Conservation (phyloP, 306 rosid species). For the Cajanus cajan region DNA sequence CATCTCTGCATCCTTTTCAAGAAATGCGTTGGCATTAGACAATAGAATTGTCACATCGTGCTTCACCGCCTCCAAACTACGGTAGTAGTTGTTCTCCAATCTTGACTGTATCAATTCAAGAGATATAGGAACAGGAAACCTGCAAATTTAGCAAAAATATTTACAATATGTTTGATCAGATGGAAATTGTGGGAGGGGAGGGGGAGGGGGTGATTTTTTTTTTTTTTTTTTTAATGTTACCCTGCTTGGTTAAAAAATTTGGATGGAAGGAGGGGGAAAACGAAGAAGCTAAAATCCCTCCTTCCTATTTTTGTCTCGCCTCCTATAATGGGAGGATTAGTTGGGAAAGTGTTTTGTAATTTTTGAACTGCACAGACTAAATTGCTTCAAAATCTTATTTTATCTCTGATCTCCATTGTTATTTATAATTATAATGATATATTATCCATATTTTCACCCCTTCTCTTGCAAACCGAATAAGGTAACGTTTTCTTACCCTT, state of each 20-base stretch:
- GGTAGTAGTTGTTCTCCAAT: constrained; percentile 81
- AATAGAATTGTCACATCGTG: constrained; percentile 70
- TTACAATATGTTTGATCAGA: neutral
- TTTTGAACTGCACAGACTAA: neutral
- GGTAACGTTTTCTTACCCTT: neutral
- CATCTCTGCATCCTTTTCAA: constrained; percentile 61
- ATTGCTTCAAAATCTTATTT: neutral
- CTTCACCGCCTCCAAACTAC: constrained; percentile 82
- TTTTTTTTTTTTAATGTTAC: neutral
- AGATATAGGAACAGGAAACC: constrained; percentile 87
- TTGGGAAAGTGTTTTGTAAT: neutral
- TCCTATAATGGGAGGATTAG: neutral
- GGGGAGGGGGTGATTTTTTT: neutral
- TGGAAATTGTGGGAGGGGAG: neutral
- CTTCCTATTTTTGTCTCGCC: neutral
- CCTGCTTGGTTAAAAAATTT: neutral
- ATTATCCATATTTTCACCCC: neutral
- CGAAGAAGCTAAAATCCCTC: neutral
- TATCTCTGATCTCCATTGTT: neutral
- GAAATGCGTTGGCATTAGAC: constrained; percentile 55
- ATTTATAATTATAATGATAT: neutral
- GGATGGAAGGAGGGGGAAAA: neutral
- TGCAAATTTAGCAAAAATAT: constrained; percentile 39
- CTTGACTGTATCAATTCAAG: constrained; percentile 72
- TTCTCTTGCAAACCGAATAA: neutral